These are phyloP conservation scores for Dothideomycetidae sp. DNA, from an alignment of 2,329 filamentous ascomycete genomes.

Conservation along the genomic window DNA sequence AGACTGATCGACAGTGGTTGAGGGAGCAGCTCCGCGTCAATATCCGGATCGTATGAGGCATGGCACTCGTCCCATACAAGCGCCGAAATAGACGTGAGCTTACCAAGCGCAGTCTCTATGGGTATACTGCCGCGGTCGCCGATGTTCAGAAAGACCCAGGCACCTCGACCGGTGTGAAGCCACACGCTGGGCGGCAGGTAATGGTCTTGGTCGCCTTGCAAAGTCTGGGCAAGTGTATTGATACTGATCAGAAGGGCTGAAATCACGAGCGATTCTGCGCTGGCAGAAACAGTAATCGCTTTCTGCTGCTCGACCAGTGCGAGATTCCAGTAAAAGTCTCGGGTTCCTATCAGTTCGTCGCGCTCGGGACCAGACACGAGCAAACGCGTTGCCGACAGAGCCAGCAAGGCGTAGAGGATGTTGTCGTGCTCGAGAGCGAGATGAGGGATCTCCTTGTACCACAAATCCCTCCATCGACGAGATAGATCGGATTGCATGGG, in stretches of 20 bases:
- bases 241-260: not conserved
- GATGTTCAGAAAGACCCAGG: not conserved
- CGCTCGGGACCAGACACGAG: not conserved
- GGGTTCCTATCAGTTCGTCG: not conserved
- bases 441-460: not conserved
- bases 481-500: not conserved
- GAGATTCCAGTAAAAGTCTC: not conserved
- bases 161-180: not conserved
- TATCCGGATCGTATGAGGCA: not conserved
- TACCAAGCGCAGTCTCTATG: not conserved
- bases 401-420: not conserved
- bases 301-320: not conserved
- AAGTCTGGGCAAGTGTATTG: not conserved
- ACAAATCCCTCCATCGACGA: not conserved
- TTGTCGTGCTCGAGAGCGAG: not conserved
- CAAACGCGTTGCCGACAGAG: not conserved
- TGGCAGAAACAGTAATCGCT: not conserved
- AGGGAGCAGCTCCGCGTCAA: not conserved
- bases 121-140: not conserved
- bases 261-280: not conserved
- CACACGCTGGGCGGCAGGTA: not conserved
- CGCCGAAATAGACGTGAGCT: not conserved
- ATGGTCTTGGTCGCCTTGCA: not conserved
- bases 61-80: not conserved
- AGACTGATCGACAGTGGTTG: not conserved